phyloP scores from a whole-genome alignment of 2,329 filamentous ascomycete genomes.

The Fusarium haematococcum region DNA sequence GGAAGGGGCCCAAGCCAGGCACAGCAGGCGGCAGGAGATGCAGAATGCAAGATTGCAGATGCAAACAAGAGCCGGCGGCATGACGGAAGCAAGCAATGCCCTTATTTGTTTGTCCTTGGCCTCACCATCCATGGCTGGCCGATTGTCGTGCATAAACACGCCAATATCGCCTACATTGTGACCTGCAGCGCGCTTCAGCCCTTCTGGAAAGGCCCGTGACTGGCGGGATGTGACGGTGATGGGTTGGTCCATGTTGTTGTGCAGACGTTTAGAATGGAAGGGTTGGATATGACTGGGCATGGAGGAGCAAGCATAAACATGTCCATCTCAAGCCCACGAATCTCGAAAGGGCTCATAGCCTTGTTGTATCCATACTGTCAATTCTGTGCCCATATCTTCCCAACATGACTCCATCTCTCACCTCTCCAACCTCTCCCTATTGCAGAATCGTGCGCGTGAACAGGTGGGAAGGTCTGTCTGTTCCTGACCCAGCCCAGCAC shows the following conservation, averaged over 20 bases:
- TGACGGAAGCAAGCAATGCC: neutral
- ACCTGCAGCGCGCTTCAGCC: conserved; percentile 22
- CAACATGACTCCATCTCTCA: conserved; percentile 20
- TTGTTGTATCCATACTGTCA: neutral
- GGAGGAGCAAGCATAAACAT: neutral
- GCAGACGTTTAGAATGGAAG: neutral
- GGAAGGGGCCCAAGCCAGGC: neutral
- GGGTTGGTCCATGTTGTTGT: conserved; percentile 9
- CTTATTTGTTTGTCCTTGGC: neutral
- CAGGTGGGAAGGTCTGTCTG: neutral
- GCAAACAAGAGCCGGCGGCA: conserved; percentile 11
- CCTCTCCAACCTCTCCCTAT: neutral
- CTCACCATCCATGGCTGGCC: conserved; percentile 39
- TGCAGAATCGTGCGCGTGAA: neutral
- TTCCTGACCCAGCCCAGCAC: neutral
- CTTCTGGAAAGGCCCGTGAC: conserved; percentile 17
- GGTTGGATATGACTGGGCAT: neutral
- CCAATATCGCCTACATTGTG: conserved; percentile 23
- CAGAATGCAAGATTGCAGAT: conserved; percentile 20
- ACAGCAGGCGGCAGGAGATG: conserved; percentile 3
- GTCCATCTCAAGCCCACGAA: neutral
- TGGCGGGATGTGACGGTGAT: conserved; percentile 26
- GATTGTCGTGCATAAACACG: conserved; percentile 55
- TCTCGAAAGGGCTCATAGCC: neutral
- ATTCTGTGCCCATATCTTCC: neutral